Evolutionary conservation across 257 asterid species (phyloP).

Genomic region (Thymus mandschuricus): DNA sequence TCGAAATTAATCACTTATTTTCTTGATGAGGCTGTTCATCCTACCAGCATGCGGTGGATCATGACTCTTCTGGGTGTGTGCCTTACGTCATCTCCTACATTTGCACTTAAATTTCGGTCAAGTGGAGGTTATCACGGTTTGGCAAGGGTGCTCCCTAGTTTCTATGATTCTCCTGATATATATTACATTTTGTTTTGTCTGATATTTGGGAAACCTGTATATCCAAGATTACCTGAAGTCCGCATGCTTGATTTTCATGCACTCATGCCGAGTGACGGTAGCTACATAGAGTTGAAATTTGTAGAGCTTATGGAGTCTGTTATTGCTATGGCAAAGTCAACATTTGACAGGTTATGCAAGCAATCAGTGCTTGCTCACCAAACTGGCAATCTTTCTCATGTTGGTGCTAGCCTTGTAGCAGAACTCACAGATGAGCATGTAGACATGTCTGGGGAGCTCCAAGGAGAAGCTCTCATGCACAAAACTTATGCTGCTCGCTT

Average conservation of each 20-base stretch:
- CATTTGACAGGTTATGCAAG: constrained; percentile 86
- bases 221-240: constrained; percentile 98
- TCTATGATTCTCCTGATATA: constrained; percentile 97
- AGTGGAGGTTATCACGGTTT: constrained; percentile 99
- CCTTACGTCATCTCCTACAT: constrained; percentile 93
- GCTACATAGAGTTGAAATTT: constrained; percentile 76
- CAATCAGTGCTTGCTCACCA: constrained; percentile 87
- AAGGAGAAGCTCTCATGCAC: constrained; percentile 99
- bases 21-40: constrained; percentile 99
- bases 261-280: constrained; percentile 89
- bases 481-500: constrained; percentile 99
- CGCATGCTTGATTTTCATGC: constrained; percentile 99
- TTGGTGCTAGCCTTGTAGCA: constrained; percentile 89
- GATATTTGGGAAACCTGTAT: constrained; percentile 94
- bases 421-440: constrained; percentile 85
- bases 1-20: constrained; percentile 86
- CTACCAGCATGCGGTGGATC: constrained; percentile 99
- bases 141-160: constrained; percentile 91
- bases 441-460: constrained; percentile 93
- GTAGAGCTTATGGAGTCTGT: constrained; percentile 87
- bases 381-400: constrained; percentile 86
- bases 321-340: constrained; percentile 95
- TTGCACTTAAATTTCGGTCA: constrained; percentile 88
- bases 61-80: constrained; percentile 99
- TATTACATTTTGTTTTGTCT: constrained; percentile 94